Conservation (phyloP, 148 eudicot species). For the Fagopyrum tataricum region DNA sequence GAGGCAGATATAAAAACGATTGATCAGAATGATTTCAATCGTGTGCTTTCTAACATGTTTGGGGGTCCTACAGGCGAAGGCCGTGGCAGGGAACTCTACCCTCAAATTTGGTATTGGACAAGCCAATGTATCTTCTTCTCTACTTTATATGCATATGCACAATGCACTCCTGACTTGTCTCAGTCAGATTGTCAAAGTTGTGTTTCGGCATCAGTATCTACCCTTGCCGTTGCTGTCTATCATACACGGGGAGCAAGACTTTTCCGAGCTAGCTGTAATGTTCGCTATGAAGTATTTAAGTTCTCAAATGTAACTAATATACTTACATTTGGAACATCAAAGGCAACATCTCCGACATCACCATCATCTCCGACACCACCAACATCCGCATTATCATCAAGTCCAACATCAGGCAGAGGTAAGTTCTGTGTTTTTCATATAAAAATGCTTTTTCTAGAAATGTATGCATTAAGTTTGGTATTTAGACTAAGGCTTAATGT, state of each 20-base stretch:
- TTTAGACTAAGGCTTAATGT: background rate
- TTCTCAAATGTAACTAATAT: background rate
- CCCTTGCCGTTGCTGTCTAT: background rate
- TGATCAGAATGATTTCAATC: too few species aligned
- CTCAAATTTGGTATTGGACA: too few species aligned
- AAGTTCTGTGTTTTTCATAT: too few species aligned
- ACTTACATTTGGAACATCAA: background rate
- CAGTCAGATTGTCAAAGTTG: conserved; percentile 14
- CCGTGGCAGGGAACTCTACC: too few species aligned
- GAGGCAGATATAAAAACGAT: too few species aligned
- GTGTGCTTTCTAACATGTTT: too few species aligned
- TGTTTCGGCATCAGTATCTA: background rate
- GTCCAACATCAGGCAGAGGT: background rate
- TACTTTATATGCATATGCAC: too few species aligned
- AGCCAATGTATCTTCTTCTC: too few species aligned
- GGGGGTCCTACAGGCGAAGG: too few species aligned
- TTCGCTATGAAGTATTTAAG: conserved; percentile 2
- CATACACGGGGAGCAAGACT: conserved; percentile 4
- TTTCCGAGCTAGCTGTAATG: conserved; percentile 13
- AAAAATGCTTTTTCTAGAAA: background rate
- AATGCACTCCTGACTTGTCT: conserved; percentile 23
- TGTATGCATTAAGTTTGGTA: background rate
- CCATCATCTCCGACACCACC: background rate
- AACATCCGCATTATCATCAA: background rate
- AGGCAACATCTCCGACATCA: background rate